These are phyloP conservation scores for Eurotiales sp. DNA, from an alignment of 2,329 filamentous ascomycete species.

Conservation along the genomic window DNA sequence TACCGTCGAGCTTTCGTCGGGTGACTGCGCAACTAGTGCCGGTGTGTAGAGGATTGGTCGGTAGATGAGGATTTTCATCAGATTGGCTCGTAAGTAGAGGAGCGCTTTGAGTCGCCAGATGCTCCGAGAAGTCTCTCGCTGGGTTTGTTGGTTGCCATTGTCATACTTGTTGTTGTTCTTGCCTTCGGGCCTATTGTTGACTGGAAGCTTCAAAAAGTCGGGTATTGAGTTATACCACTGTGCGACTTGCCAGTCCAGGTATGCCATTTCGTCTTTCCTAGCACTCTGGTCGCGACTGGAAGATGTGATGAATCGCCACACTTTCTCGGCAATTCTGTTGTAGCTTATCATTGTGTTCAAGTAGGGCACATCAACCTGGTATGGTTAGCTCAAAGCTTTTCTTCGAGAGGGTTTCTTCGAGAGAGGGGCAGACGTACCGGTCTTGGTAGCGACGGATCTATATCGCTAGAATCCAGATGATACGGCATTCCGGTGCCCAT, in stretches of 20 bases:
- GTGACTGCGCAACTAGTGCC: constrained; percentile 73
- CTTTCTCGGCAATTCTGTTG: constrained; percentile 74
- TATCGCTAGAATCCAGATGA: constrained; percentile 75
- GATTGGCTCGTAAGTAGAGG: constrained; percentile 82
- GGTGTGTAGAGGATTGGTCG: constrained; percentile 80
- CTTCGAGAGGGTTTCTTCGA: not conserved
- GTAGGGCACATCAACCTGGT: constrained; percentile 56
- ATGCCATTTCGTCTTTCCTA: constrained; percentile 70
- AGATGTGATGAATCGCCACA: constrained; percentile 77
- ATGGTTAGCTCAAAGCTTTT: too few relatives aligned
- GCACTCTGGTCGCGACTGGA: constrained; percentile 63
- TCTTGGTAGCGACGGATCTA: constrained; percentile 72
- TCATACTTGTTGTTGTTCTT: constrained; percentile 23
- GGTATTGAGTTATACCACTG: constrained; percentile 76
- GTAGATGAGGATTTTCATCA: constrained; percentile 84
- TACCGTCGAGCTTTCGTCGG: constrained; percentile 64
- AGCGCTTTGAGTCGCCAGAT: constrained; percentile 72
- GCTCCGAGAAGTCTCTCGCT: constrained; percentile 50
- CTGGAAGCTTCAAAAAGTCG: constrained; percentile 57
- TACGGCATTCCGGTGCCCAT: constrained; percentile 85
- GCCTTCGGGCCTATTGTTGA: constrained; percentile 34
- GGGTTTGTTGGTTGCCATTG: constrained; percentile 32
- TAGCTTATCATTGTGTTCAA: constrained; percentile 84
- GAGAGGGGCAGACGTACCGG: constrained; percentile 54
- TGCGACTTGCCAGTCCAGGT: constrained; percentile 75